phyloP scores from a whole-genome alignment of 192 early-diverging fungal species.

The Mortierella claussenii region DNA sequence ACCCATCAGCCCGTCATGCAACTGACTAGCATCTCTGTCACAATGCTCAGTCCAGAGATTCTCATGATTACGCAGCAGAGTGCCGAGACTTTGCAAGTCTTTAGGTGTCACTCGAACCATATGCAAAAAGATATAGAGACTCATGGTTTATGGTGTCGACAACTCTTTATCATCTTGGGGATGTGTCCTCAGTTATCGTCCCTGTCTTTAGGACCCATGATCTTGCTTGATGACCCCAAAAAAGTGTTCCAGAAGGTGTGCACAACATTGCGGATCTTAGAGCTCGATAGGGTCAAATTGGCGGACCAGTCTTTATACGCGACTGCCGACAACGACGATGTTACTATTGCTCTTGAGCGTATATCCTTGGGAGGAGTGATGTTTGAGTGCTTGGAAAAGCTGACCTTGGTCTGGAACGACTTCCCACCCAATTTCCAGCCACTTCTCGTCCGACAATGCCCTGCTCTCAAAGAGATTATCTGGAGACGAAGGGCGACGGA shows the following conservation, averaged over 20 bases:
- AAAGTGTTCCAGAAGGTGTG: slow-evolving; percentile 8
- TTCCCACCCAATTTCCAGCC: slow-evolving; percentile 12
- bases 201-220: slow-evolving; percentile 14
- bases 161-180: slow-evolving; percentile 20
- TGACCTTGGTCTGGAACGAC: slow-evolving; percentile 34
- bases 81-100: slow-evolving; percentile 4
- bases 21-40: slow-evolving; percentile 4
- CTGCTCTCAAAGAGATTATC: slow-evolving; percentile 4
- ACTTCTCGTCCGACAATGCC: slow-evolving; percentile 12
- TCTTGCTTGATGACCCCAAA: slow-evolving; percentile 14
- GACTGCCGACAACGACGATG: neutral
- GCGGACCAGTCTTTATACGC: neutral
- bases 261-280: neutral
- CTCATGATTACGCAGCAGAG: slow-evolving; percentile 18
- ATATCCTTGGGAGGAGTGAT: too few relatives aligned
- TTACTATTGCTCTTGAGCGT: neutral
- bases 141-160: slow-evolving; percentile 18
- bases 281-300: slow-evolving; percentile 26
- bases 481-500: slow-evolving; percentile 12
- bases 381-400: slow-evolving; percentile 1
- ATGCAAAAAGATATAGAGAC: slow-evolving; percentile 11
- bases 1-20: neutral
- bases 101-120: slow-evolving; percentile 29
- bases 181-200: neutral
- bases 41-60: slow-evolving; percentile 28